phyloP scores from a whole-genome alignment of 2,329 filamentous ascomycete genomes.

The Fusarium setosum region DNA sequence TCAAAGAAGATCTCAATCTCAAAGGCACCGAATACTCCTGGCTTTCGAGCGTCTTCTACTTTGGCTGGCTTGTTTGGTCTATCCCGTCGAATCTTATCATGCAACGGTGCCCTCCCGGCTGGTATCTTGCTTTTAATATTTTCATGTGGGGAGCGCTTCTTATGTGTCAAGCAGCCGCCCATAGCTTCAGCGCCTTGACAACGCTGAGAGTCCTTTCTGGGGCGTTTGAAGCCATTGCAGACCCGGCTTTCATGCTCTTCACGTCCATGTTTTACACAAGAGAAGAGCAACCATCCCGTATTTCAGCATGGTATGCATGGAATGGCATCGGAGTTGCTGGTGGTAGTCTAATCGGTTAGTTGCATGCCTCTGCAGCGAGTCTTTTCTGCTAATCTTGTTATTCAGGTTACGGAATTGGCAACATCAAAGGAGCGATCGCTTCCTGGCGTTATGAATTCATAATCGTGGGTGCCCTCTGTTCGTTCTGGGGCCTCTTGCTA shows the following conservation, averaged over 20 bases:
- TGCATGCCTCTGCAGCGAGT: not conserved
- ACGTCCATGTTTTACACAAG: slow-evolving; percentile 75
- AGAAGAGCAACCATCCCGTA: slow-evolving; percentile 69
- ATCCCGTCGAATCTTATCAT: slow-evolving; percentile 47
- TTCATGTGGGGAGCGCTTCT: slow-evolving; percentile 65
- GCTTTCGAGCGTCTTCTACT: slow-evolving; percentile 51
- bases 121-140: slow-evolving; percentile 58
- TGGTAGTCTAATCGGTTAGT: slow-evolving; percentile 57
- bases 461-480: slow-evolving; percentile 69
- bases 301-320: slow-evolving; percentile 69
- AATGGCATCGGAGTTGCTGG: slow-evolving; percentile 70
- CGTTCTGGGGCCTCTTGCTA: slow-evolving; percentile 69
- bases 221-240: slow-evolving; percentile 68
- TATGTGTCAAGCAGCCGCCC: slow-evolving; percentile 63
- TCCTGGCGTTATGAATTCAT: slow-evolving; percentile 78
- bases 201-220: slow-evolving; percentile 70
- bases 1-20: slow-evolving; percentile 67
- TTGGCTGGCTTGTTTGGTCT: slow-evolving; percentile 53
- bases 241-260: slow-evolving; percentile 68
- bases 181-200: slow-evolving; percentile 67
- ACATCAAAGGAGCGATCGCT: slow-evolving; percentile 65
- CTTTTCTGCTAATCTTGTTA: too few relatives aligned
- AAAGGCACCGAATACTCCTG: slow-evolving; percentile 67
- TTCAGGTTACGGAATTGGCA: slow-evolving; percentile 67
- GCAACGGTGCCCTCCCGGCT: slow-evolving; percentile 49